Percentiles rank a stretch among this genome's conserved stretches.
These are phyloP conservation scores for Paraleonurus japonicus DNA, from an alignment of 257 asterid species.

Conservation along the genomic window DNA sequence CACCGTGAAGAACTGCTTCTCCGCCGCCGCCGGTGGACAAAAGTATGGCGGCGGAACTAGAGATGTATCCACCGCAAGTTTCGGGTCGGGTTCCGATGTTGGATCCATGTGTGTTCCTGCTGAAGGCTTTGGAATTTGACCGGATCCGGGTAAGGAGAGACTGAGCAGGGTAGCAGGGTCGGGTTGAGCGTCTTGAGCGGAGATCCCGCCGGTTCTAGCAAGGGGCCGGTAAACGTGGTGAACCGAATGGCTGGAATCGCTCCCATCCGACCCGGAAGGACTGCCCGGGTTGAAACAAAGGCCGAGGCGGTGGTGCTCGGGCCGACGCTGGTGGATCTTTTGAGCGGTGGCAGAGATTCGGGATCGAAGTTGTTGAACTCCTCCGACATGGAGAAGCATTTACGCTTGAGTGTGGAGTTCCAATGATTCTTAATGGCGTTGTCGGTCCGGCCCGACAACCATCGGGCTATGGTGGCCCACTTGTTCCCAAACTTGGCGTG, in stretches of 20 bases:
- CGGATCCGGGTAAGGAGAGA: constrained; percentile 56
- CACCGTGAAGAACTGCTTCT: constrained; percentile 54
- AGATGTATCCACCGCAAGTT: neutral
- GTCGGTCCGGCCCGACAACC: constrained; percentile 37
- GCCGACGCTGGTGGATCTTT: constrained; percentile 52
- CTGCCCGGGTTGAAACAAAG: constrained; percentile 47
- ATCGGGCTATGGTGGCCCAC: constrained; percentile 37
- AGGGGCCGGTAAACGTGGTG: constrained; percentile 42
- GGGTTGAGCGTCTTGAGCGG: constrained; percentile 22
- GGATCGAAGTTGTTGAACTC: constrained; percentile 46
- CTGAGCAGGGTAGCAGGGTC: constrained; percentile 53
- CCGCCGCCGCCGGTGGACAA: constrained; percentile 12
- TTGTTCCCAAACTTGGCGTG: constrained; percentile 37
- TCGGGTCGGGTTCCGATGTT: neutral
- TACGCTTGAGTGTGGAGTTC: constrained; percentile 39
- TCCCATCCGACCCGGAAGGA: constrained; percentile 60
- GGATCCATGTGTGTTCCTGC: too few species aligned
- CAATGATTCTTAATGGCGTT: constrained; percentile 34
- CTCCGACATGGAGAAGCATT: constrained; percentile 44
- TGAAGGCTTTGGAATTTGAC: neutral
- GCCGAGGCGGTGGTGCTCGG: constrained; percentile 20
- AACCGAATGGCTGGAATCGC: constrained; percentile 52
- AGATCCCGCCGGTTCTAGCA: constrained; percentile 43
- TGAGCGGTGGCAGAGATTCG: constrained; percentile 40
- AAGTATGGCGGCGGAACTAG: constrained; percentile 2